These are phyloP conservation scores for Hypoxylon sp. DNA, from an alignment of 2,329 filamentous ascomycete genomes.

Conservation along the genomic window DNA sequence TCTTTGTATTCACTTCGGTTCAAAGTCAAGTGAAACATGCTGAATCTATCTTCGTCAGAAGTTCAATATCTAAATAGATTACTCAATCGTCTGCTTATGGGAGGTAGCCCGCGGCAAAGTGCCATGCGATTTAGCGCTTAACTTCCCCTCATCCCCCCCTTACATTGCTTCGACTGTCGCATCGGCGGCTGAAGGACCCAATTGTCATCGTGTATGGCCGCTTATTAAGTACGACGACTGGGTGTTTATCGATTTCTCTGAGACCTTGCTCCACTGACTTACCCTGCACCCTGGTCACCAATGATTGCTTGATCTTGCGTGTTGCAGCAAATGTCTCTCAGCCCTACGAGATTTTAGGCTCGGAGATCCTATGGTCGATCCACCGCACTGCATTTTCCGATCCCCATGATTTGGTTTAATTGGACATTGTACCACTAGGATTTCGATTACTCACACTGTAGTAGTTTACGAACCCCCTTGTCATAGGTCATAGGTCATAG, in stretches of 20 bases:
- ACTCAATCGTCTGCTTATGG: constrained; percentile 19
- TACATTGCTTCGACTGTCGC: constrained; percentile 29
- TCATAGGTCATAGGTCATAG: constrained; percentile 28
- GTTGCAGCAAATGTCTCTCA: constrained; percentile 41
- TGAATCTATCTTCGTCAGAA: constrained; percentile 18
- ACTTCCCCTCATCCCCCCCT: not conserved
- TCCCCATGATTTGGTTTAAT: constrained; percentile 24
- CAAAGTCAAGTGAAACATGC: constrained; percentile 12
- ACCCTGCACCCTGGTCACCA: constrained; percentile 34
- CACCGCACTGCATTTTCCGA: constrained; percentile 41
- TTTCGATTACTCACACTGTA: constrained; percentile 36
- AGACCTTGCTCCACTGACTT: constrained; percentile 36
- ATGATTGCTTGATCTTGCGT: constrained; percentile 38
- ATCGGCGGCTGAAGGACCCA: constrained; percentile 42
- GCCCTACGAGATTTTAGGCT: constrained; percentile 47
- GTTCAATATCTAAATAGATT: constrained; percentile 3
- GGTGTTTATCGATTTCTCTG: constrained; percentile 20
- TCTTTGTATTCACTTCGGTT: constrained; percentile 9
- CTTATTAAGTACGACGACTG: constrained; percentile 38
- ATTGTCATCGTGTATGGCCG: constrained; percentile 32
- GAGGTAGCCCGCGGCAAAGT: constrained; percentile 36
- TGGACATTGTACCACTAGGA: constrained; percentile 24
- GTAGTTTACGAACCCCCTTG: constrained; percentile 30
- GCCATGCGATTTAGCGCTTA: constrained; percentile 41
- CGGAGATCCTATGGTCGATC: constrained; percentile 45